Percentiles rank a stretch among this genome's conserved stretches.
Conservation (phyloP, 495 filamentous ascomycete species). For the Massariosphaeria phaeospora region DNA sequence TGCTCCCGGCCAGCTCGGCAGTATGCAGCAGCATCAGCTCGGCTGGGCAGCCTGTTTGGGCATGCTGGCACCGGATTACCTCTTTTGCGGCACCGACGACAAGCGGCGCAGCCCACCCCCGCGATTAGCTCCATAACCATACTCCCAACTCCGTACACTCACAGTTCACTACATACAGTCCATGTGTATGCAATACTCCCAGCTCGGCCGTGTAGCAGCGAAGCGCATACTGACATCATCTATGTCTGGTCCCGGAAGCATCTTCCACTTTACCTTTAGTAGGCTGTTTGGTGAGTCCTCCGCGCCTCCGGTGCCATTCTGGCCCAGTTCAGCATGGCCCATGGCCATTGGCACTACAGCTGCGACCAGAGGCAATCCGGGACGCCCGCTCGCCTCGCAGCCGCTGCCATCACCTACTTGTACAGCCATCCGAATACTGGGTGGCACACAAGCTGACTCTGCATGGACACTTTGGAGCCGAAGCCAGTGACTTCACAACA, state of each 20-base stretch:
- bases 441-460: too few species aligned
- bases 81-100: too few species aligned
- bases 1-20: conserved; percentile 17
- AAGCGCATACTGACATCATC: too few species aligned
- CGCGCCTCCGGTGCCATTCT: not conserved
- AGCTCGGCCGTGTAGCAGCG: not conserved
- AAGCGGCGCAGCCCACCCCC: not conserved
- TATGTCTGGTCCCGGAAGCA: too few species aligned
- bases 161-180: not conserved
- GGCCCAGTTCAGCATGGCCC: not conserved
- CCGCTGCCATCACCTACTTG: too few species aligned
- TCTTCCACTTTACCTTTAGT: too few species aligned
- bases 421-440: too few species aligned
- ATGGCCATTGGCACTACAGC: not conserved
- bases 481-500: too few species aligned
- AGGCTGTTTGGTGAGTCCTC: not conserved
- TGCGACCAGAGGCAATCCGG: too few species aligned
- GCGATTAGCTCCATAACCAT: not conserved
- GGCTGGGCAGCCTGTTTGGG: conserved; percentile 1
- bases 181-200: conserved; percentile 1
- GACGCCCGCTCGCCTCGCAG: too few species aligned
- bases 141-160: not conserved
- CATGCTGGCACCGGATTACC: too few species aligned
- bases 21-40: conserved; percentile 3
- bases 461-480: too few species aligned